Conservation (phyloP, 1,284 basidiomycete species). For the Trametes polyzona region DNA sequence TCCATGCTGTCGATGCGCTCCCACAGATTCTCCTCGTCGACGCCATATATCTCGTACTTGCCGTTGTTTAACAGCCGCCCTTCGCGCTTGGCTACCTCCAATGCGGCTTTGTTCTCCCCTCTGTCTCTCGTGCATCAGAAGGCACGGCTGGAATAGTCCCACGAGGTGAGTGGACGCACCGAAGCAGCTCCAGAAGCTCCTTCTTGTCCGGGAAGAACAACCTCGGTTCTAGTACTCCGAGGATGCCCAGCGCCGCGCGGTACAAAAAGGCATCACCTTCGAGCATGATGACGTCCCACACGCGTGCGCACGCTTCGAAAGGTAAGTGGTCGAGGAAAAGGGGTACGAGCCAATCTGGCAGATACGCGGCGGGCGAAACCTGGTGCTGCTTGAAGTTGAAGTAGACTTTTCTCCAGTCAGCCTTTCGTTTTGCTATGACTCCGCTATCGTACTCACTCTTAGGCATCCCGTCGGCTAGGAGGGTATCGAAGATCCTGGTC, state of each 20-base stretch:
- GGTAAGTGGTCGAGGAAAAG: constrained; percentile 88
- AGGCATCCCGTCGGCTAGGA: constrained; percentile 92
- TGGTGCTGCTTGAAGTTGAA: constrained; percentile 96
- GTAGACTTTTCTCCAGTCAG: constrained; percentile 61
- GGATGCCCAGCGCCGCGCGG: constrained; percentile 80
- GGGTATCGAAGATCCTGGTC: constrained; percentile 86
- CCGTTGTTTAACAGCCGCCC: constrained; percentile 66
- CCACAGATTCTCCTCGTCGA: constrained; percentile 85
- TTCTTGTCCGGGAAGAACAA: constrained; percentile 82
- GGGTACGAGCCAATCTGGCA: constrained; percentile 81
- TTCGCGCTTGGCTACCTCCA: constrained; percentile 79
- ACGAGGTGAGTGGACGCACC: constrained; percentile 43
- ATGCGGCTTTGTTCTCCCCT: constrained; percentile 82
- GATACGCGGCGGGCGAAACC: constrained; percentile 77
- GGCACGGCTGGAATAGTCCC: not conserved
- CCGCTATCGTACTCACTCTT: constrained; percentile 62
- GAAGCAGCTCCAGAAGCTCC: constrained; percentile 75
- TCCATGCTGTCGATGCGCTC: constrained; percentile 79
- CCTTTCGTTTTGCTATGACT: not conserved
- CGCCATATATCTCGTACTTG: constrained; percentile 86
- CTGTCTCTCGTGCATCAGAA: constrained; percentile 39
- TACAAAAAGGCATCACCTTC: constrained; percentile 90
- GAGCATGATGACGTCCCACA: constrained; percentile 89
- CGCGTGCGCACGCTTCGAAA: constrained; percentile 83
- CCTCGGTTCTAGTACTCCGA: constrained; percentile 86